Evolutionary conservation across 148 eudicot genomes (phyloP), one percentile per base, ranked within the genome.

Genomic region (Agrostemma githago): DNA sequence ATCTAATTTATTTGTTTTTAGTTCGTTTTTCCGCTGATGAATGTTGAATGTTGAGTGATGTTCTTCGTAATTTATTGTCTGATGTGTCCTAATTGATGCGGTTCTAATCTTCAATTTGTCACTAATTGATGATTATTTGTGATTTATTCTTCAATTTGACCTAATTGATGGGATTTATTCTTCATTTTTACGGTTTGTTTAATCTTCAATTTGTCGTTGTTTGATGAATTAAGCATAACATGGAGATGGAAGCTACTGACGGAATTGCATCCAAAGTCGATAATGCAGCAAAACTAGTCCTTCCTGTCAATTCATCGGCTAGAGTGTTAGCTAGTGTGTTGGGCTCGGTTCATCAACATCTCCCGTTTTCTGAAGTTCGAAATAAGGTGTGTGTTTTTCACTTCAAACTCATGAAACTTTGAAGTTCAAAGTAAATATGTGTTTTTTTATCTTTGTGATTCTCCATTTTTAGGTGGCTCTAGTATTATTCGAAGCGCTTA

Each of bases 391-490:
- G 62, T 51, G 44, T 20, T 67, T 34, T 63, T 42, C 20, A 40
- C 4, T 81, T 57, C 66, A 38, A 21, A 40, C 57, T 10, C 17
- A 6, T 41, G 39, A 38, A 9, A 26, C 10, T 3, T 9, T 39
- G 26, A 19, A 4, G 7, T n/a, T 44, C 56, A 8, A 44, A 43
- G 57, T 4, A 20, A 70, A 38, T 39, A 51, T 11, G 56, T 56
- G 40, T 51, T 61, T 3, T 66, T 40, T 8, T 9, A 16, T 62
- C 61, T 80, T 58, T 26, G 34, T 26, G 34, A 26, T 26, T 26
- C 34, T 26, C 34, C 34, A 26, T 26, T 26, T 26, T 1, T 76
- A 92, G 97, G 97, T 92, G 80, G 89, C 86, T 8, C 84, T 87
- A 10, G 53, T 77, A 20, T 71, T 92, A 54, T 87, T 84, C 72